Evolutionary conservation across 495 filamentous ascomycete species (phyloP), one percentile per base, ranked within the genome.

Genomic region (Penicillium cosmopolitanum): DNA sequence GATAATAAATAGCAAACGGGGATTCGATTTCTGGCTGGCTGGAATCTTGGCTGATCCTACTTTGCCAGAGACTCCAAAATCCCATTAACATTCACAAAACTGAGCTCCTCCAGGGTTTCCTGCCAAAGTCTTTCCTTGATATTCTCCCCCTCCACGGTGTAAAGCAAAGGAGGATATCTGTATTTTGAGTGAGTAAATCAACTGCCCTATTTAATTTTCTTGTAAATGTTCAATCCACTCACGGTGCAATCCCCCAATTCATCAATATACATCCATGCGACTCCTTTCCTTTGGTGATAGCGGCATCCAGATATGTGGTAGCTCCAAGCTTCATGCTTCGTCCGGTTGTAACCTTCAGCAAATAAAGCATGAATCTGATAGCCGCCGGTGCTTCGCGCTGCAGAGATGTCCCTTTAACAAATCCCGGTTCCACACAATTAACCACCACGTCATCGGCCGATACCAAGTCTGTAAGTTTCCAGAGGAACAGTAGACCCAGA

Each of bases 391-490:
- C 57, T 5, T 77, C 73, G 16, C 74, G 72, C 11, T 56, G 55
- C 4, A 84, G 62, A 5, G 72, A 57, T 2, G 79, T 82, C 23
- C 77, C 80, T 46, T 74, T 75, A 11, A 66, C 68, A 48, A 70
- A 71, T n/a, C 74, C 81, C 0, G 79, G 80, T 34, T 81, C 74
- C 1, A 75, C 78, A 1, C 80, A 44, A 62, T 83, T 83, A 15
- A 84, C 64, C 18, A 82, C 66, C 0, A 82, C 75, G 28, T 82
- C 79, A 34, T 79, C 66, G 18, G 34, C 71, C 3, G 62, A 70
- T 12, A 82, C 74, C 53, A 71, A 71, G 11, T 81, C 70, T 28
- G 70, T 65, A 1, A 82, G 69, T 23, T 77, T 77, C 53, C 61
- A 74, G 9, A 77, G 52, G 53, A 79, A 81, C 53, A 82, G 63